Evolutionary conservation across 73 alveolate species (phyloP), one percentile per base, ranked within the genome.

Genomic region (Paraurostyla sp.): DNA sequence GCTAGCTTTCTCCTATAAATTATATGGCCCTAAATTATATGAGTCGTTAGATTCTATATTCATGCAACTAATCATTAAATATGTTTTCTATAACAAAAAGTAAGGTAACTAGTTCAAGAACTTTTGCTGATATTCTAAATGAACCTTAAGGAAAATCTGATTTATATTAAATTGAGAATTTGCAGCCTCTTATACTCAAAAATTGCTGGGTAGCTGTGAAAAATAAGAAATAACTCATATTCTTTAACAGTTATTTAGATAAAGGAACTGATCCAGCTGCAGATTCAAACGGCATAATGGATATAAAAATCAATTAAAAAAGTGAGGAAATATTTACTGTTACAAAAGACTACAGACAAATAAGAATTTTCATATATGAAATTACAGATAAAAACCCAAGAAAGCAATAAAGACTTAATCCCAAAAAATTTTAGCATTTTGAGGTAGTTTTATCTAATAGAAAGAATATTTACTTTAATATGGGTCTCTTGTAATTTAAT

Each of bases 231-330:
- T 40, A 83, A 46, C 59, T 83, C 1, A 33, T 83, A 0, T 65
- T 83, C 78, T 65, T 83, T 42, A 83, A 83, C 30, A 42, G 58
- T 16, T 35, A 41, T 30, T 18, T 83, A 27, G 85, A 83, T 6
- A 83, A 83, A 49, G 92, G 86, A 25, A 41, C 92, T 6, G 92
- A 83, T 36, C 92, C 92, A 4, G 78, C 80, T 4, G 92, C 92
- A 35, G 92, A 83, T 49, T 45, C 68, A 9, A 65, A 35, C n/a
- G 92, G 92, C 16, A 65, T 83, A 7, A 11, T 46, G 20, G 87
- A 83, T 20, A 9, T 68, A n/a, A 65, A 65, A 48, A 60, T 83
- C 7, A 83, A 83, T 68, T 60, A 83, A 42, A 83, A 83, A 48
- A 58, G 85, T 41, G 92, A 83, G 30, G 92, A 83, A 33, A 65